Evolutionary conservation across 1,139 yeast genomes (phyloP), one percentile per base, ranked within the genome.

Genomic region (Lodderomyces jiufengensis): DNA sequence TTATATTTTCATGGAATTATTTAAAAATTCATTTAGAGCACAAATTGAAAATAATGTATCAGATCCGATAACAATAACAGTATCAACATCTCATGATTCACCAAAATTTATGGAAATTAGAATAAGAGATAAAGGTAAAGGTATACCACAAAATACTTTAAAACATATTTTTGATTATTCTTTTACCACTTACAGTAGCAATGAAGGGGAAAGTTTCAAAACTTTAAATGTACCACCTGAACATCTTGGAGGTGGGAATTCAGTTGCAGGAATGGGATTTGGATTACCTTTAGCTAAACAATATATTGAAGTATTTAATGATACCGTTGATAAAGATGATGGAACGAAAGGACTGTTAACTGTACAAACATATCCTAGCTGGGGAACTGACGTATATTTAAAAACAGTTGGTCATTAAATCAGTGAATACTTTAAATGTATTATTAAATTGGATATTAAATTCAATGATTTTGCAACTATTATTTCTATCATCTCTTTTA

Each of bases 231-330:
- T 76, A 13, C 80, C 85, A 13, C 94, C 94, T 0, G 94, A 88
- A 0, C 21, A 32, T 11, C 27, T 32, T 9, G 58, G 52, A 25
- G 84, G 82, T 1, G 81, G 83, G 0, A 78, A 82, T 49, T 73
- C 78, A 5, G 86, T 88, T 24, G 96, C 97, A 0, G 98, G 98
- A 0, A 83, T 92, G 85, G 98, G 98, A 0, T 90, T 87, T 54
- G 98, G 98, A 0, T 61, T 90, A 36, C 97, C 97, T 1, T 64
- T 90, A 42, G 85, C 92, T 62, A 76, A 77, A 51, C 65, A 64
- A 43, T 70, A 70, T 47, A 59, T 67, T n/a, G 74, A 70, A 46
- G 62, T 66, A 2, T 70, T 70, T 46, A 67, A 68, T 41, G 68
- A 63, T 27, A 57, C 67, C 3, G 40, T 57, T 3, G 48, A 52